A percentile compares a stretch with the other conserved stretches of the same genome.
These are phyloP conservation scores for Phytophthora quininea DNA, from an alignment of 352 stramenopile species.

Conservation along the genomic window DNA sequence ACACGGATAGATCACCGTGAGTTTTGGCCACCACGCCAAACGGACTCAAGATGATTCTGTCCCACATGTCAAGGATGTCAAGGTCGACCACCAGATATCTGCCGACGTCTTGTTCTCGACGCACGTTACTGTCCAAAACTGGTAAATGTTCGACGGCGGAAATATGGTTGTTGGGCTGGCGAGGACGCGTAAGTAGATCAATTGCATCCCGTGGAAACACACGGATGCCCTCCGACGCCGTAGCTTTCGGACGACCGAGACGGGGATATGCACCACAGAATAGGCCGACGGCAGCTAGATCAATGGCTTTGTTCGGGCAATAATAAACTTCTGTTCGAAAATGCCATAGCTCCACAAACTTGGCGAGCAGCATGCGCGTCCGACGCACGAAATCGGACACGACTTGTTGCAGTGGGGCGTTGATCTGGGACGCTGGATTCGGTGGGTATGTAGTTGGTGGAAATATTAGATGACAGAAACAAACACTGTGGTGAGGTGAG, in stretches of 20 bases:
- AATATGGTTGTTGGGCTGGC: background rate
- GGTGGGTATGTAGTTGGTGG: background rate
- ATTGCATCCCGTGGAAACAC: too few relatives aligned
- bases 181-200: background rate
- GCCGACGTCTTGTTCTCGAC: background rate
- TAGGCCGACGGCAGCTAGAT: too few relatives aligned
- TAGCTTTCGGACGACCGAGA: background rate
- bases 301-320: background rate
- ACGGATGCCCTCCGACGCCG: too few relatives aligned
- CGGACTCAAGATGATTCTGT: background rate
- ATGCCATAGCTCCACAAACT: background rate
- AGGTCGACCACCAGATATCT: conserved; percentile 1
- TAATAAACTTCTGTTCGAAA: background rate
- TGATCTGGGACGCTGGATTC: background rate
- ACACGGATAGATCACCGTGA: background rate
- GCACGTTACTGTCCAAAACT: background rate
- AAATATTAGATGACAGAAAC: too few relatives aligned
- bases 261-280: background rate
- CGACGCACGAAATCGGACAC: background rate
- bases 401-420: background rate
- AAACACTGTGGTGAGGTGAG: too few relatives aligned
- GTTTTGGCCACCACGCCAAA: conserved; percentile 15
- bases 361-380: background rate
- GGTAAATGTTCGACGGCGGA: background rate
- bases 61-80: background rate